phyloP scores from a whole-genome alignment of 768 basidiomycete genomes.

The Termitomyces sp. region DNA sequence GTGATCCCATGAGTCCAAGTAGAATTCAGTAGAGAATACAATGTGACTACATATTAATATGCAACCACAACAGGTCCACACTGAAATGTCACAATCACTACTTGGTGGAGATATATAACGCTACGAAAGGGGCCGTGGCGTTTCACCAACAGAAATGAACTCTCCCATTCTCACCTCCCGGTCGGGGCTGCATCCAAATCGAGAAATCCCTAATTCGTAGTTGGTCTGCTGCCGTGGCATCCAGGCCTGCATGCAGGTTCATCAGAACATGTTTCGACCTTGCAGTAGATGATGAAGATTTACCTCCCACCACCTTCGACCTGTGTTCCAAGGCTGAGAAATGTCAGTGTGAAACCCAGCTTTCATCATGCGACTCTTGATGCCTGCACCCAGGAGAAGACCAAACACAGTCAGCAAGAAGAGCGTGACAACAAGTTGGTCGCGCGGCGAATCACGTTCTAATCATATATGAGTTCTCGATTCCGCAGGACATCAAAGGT shows the following conservation, averaged over 20 bases:
- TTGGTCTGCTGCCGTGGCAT: slow-evolving; percentile 42
- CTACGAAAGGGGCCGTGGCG: slow-evolving; percentile 10
- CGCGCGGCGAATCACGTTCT: slow-evolving; percentile 95
- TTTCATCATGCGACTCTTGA: slow-evolving; percentile 78
- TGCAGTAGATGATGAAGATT: slow-evolving; percentile 19
- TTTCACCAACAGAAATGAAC: slow-evolving; percentile 38
- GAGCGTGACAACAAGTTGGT: slow-evolving; percentile 88
- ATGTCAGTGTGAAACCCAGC: slow-evolving; percentile 64
- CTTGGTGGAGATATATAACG: not conserved
- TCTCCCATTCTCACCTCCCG: slow-evolving; percentile 32
- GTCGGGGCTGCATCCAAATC: slow-evolving; percentile 41
- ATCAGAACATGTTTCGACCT: slow-evolving; percentile 1
- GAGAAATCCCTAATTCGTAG: slow-evolving; percentile 37
- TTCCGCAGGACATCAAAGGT: slow-evolving; percentile 5
- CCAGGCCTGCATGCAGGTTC: slow-evolving; percentile 43
- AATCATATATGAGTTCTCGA: slow-evolving; percentile 15
- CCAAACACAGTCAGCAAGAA: slow-evolving; percentile 88
- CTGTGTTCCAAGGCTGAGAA: slow-evolving; percentile 46
- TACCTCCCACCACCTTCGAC: slow-evolving; percentile 84
- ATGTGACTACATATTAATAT: slow-evolving; percentile 9
- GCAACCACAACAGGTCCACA: not conserved
- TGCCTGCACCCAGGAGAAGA: slow-evolving; percentile 76
- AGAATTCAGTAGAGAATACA: not conserved
- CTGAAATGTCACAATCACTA: slow-evolving; percentile 1
- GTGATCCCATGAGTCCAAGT: slow-evolving; percentile 43